Evolutionary conservation across 208 protist species (phyloP).

Genomic region (Phytomonas francai): DNA sequence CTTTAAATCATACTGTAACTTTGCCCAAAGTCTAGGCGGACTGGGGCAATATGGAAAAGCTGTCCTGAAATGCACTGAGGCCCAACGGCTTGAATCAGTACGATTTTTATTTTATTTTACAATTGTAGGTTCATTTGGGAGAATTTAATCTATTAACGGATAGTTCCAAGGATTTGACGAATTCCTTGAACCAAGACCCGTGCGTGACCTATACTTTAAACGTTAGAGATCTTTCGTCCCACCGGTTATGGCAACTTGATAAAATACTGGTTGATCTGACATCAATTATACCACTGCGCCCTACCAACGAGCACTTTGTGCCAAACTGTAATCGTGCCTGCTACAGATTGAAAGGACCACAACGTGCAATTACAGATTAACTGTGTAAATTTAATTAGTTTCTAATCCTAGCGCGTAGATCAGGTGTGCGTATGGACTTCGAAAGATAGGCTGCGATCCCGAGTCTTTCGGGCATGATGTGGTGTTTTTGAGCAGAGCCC

Average conservation of each 20-base stretch:
- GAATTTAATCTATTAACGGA: conserved; percentile 51
- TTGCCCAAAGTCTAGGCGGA: conserved; percentile 85
- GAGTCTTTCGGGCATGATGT: conserved; percentile 46
- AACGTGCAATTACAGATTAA: conserved; percentile 70
- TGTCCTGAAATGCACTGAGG: conserved; percentile 62
- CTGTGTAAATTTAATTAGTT: conserved; percentile 28
- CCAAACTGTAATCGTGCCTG: conserved; percentile 71
- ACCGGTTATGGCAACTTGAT: conserved; percentile 47
- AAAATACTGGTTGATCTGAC: conserved; percentile 63
- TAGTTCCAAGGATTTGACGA: conserved; percentile 74
- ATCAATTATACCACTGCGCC: conserved; percentile 44
- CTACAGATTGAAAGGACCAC: conserved; percentile 51
- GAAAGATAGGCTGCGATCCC: conserved; percentile 59
- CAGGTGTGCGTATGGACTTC: conserved; percentile 56
- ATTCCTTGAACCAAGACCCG: conserved; percentile 43
- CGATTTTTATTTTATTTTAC: conserved; percentile 76
- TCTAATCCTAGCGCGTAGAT: conserved; percentile 26
- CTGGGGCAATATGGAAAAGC: conserved; percentile 50
- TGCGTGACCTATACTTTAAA: conserved; percentile 65
- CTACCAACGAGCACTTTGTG: conserved; percentile 49
- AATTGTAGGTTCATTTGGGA: conserved; percentile 74
- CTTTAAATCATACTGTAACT: conserved; percentile 92
- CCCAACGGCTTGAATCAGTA: conserved; percentile 54
- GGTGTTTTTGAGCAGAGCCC: conserved; percentile 22
- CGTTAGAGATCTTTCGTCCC: conserved; percentile 63